phyloP scores from a whole-genome alignment of 2,329 filamentous ascomycete species.

The Colletotrichum karsti region DNA sequence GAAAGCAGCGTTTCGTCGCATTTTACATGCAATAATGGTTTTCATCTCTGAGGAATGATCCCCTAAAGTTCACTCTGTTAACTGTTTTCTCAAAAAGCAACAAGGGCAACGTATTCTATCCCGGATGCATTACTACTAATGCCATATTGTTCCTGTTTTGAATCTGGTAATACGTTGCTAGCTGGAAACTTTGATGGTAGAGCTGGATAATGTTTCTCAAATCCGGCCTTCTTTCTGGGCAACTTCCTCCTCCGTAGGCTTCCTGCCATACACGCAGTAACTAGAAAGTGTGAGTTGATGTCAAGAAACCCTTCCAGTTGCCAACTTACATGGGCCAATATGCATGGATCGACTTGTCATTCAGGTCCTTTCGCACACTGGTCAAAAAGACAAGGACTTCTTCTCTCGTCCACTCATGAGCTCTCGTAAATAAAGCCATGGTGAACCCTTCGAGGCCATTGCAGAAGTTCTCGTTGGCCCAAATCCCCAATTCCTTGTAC shows the following conservation, averaged over 20 bases:
- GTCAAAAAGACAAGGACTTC: conserved; percentile 39
- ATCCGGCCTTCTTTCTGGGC: no score
- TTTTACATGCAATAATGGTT: no score
- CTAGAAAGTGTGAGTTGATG: not conserved
- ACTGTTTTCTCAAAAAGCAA: no score
- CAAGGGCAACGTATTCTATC: no score
- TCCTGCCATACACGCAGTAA: not conserved
- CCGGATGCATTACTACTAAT: no score
- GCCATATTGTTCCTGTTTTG: no score
- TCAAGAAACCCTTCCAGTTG: not conserved
- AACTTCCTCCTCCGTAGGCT: not conserved
- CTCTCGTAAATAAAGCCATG: conserved; percentile 42
- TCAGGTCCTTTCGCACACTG: conserved; percentile 39
- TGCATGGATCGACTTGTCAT: conserved; percentile 39
- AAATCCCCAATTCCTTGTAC: conserved; percentile 39
- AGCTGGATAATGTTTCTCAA: no score
- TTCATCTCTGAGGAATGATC: no score
- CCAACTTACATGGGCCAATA: conserved; percentile 38
- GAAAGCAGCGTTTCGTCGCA: no score
- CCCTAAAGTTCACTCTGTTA: no score
- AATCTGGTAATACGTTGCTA: no score
- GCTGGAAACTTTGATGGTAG: no score
- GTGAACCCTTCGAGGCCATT: conserved; percentile 42
- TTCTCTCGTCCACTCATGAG: conserved; percentile 38
- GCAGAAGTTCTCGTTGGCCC: conserved; percentile 30